Base-by-base conservation (phyloP, 2,329 filamentous ascomycete genomes). In the Fusarium citri region DNA sequence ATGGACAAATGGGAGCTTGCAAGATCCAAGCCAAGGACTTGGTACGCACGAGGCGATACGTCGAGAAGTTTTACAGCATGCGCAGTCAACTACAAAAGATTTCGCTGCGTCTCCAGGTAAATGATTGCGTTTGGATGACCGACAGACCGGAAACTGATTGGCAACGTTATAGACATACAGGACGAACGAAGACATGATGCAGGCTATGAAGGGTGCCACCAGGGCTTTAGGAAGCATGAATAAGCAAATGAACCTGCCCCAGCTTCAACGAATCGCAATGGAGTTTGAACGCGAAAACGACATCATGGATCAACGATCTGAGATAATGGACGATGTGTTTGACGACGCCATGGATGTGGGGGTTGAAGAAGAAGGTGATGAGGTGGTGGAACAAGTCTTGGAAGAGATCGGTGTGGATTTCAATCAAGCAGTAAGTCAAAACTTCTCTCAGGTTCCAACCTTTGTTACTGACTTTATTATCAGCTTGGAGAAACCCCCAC, bases 121-220 rank as follows among this genome's bases (percentile, higher is more conserved):
- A 66, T 25, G 16, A 25, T 18, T 53, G 50, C 18, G 15, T 9
- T 47, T 18, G 42, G 25, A 41, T 16, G 14, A 37, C 18, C 4
- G 22, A 23, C n/a, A 40, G 22, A 18, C n/a, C n/a, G 15, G 25
- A 58, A 20, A 48, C 70, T 76, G 50, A 76, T 59, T 3, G 26
- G 34, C 20, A 55, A 31, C 45, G 12, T 18, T 25, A 23, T 76
- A 97, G 93, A 99, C 96, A 51, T 95, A 98, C 71, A 91, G 96
- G 71, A 98, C 94, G 72, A 99, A 99, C 81, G 96, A 99, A 80
- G 95, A 98, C 82, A 99, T 99, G 96, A 98, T 98, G 94, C 94
- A 97, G 81, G 96, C 94, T 11, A 98, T 99, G 96, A 99, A 98
- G 82, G 96, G 96, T 34, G 96, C 96, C 7, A 98, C 96, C 2